A percentile compares a stretch with the other conserved stretches of the same genome.
Conservation (phyloP, 345 rosid species). For the Jatropha curcas region DNA sequence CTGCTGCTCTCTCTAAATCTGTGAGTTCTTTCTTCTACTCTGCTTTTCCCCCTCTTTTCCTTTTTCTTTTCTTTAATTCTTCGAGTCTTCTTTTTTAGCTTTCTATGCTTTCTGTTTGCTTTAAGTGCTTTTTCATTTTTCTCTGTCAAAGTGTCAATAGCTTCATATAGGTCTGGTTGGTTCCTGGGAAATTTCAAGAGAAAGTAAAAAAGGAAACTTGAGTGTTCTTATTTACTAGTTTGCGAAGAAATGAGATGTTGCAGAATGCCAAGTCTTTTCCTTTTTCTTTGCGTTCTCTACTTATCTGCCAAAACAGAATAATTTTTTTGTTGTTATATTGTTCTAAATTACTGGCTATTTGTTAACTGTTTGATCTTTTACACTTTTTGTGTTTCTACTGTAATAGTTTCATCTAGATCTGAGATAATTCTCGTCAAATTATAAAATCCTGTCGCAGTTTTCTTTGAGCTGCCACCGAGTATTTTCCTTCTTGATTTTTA, state of each 20-base stretch:
- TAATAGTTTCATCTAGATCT: slow-evolving; percentile 35
- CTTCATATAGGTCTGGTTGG: background rate
- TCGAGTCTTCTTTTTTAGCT: background rate
- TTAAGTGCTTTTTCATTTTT: background rate
- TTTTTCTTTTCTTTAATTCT: background rate
- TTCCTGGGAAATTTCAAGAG: slow-evolving; percentile 6
- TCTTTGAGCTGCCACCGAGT: background rate
- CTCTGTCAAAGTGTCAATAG: background rate
- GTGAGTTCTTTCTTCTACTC: slow-evolving; percentile 32
- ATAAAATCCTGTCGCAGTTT: slow-evolving; percentile 6
- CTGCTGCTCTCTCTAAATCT: slow-evolving; percentile 30
- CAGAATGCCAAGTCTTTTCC: background rate
- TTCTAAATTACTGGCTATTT: background rate
- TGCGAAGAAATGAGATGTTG: background rate
- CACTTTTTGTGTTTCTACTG: background rate
- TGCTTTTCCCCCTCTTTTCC: background rate
- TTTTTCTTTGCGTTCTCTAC: background rate
- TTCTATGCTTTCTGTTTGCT: background rate
- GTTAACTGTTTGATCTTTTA: slow-evolving; percentile 13
- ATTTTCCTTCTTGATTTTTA: background rate
- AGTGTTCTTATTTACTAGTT: background rate
- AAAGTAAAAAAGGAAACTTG: slow-evolving; percentile 14
- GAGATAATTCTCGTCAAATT: slow-evolving; percentile 13
- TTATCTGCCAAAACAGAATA: background rate
- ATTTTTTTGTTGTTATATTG: background rate